Evolutionary conservation across 371 early-diverging fungal genomes (phyloP).

Genomic region (Apophysomyces elegans): DNA sequence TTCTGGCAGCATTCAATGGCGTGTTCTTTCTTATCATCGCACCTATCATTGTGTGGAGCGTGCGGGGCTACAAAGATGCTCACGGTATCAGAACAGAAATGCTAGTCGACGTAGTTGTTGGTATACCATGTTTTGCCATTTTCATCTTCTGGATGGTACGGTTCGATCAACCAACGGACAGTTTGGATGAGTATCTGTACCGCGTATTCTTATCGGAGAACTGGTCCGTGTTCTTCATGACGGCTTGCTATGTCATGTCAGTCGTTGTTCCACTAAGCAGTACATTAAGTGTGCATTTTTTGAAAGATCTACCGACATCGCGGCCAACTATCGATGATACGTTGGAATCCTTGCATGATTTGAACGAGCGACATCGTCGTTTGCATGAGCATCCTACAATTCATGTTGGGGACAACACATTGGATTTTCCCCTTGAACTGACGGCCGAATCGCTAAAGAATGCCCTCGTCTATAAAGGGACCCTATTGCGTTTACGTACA

Average conservation of each 20-base stretch:
- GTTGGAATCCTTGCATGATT: neutral
- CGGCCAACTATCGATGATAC: neutral
- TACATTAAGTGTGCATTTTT: neutral
- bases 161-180: neutral
- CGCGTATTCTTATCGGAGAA: slow-evolving; percentile 21
- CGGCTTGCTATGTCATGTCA: slow-evolving; percentile 26
- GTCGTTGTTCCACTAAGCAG: slow-evolving; percentile 30
- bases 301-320: neutral
- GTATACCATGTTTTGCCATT: slow-evolving; percentile 31
- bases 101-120: slow-evolving; percentile 24
- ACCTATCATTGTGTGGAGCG: slow-evolving; percentile 29
- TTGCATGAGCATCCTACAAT: neutral
- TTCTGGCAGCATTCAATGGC: slow-evolving; percentile 18
- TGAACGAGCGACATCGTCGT: neutral
- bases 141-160: slow-evolving; percentile 29
- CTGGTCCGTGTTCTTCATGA: slow-evolving; percentile 30
- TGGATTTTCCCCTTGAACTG: slow-evolving; percentile 5
- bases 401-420: neutral
- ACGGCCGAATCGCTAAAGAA: slow-evolving; percentile 33
- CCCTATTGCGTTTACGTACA: slow-evolving; percentile 27
- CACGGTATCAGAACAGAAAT: slow-evolving; percentile 49
- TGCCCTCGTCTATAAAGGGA: slow-evolving; percentile 22
- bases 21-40: slow-evolving; percentile 30
- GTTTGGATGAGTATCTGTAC: neutral
- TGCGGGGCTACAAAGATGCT: slow-evolving; percentile 31